Evolutionary conservation across 2,329 filamentous ascomycete genomes (phyloP).

Genomic region (Didymella sp.): DNA sequence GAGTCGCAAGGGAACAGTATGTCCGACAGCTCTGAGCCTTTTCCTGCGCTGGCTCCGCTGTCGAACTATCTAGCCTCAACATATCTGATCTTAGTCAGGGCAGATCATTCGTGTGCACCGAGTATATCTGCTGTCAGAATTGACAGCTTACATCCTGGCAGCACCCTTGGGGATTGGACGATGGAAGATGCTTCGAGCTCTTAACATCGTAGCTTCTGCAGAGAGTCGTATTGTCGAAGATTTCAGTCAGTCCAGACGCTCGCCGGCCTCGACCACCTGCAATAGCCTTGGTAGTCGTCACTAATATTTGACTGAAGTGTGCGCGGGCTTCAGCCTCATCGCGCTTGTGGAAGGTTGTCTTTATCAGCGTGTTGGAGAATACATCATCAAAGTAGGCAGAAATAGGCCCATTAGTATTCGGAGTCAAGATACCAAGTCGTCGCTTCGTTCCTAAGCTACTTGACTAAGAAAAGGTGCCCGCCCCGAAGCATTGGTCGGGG

Average conservation of each 20-base stretch:
- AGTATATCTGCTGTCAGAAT: not conserved
- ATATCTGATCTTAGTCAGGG: not conserved
- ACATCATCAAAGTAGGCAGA: too few species aligned
- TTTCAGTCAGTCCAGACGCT: not conserved
- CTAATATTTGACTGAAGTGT: not conserved
- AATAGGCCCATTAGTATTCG: too few species aligned
- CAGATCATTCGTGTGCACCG: not conserved
- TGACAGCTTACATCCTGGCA: not conserved
- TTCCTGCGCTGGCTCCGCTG: not conserved
- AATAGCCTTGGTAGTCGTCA: not conserved
- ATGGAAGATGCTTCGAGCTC: not conserved
- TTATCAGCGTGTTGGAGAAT: too few species aligned
- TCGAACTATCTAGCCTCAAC: not conserved
- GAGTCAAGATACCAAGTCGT: too few species aligned
- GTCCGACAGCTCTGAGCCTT: not conserved
- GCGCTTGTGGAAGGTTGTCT: too few species aligned
- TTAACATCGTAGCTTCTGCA: not conserved
- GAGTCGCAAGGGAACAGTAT: not conserved
- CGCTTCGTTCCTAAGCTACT: too few species aligned
- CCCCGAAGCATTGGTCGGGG: too few species aligned
- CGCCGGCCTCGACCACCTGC: not conserved
- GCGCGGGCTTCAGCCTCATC: not conserved
- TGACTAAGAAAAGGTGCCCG: too few species aligned
- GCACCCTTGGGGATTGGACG: not conserved
- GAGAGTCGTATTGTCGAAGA: not conserved